Conservation (phyloP, 331 rosid species). For the Ulmus americana region DNA sequence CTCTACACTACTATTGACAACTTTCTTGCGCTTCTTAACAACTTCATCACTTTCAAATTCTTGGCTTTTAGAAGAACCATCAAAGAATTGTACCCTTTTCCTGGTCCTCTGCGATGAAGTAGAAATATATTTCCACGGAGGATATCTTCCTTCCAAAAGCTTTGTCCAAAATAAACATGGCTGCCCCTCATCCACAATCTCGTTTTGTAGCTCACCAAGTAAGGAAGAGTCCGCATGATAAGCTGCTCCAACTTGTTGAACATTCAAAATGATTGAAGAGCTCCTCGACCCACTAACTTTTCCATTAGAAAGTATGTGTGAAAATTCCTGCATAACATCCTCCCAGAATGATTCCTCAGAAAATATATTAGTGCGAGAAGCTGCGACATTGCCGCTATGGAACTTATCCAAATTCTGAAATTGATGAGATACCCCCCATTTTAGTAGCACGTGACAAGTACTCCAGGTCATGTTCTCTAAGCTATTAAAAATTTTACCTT, state of each 20-base stretch:
- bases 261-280: constrained; percentile 41
- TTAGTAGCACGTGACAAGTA: constrained; percentile 51
- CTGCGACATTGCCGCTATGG: constrained; percentile 32
- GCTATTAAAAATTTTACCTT: constrained; percentile 53
- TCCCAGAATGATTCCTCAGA: constrained; percentile 30
- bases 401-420: constrained; percentile 53
- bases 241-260: constrained; percentile 53
- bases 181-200: constrained; percentile 35
- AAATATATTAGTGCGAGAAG: constrained; percentile 17
- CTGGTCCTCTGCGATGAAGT: constrained; percentile 62
- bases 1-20: constrained; percentile 32
- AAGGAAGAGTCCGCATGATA: constrained; percentile 41
- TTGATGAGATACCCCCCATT: constrained; percentile 69
- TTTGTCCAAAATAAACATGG: constrained; percentile 61
- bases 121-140: constrained; percentile 55
- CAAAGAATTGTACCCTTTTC: constrained; percentile 46
- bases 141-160: constrained; percentile 57
- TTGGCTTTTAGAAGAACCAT: constrained; percentile 29
- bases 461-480: constrained; percentile 38
- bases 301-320: constrained; percentile 40
- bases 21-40: constrained; percentile 51
- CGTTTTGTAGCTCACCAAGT: constrained; percentile 43
- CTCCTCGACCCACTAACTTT: constrained; percentile 32
- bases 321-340: constrained; percentile 46
- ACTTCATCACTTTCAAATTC: constrained; percentile 36